Evolutionary conservation across 768 basidiomycete genomes (phyloP), one percentile per base, ranked within the genome.

Genomic region (Lanmaoa rubissima): DNA sequence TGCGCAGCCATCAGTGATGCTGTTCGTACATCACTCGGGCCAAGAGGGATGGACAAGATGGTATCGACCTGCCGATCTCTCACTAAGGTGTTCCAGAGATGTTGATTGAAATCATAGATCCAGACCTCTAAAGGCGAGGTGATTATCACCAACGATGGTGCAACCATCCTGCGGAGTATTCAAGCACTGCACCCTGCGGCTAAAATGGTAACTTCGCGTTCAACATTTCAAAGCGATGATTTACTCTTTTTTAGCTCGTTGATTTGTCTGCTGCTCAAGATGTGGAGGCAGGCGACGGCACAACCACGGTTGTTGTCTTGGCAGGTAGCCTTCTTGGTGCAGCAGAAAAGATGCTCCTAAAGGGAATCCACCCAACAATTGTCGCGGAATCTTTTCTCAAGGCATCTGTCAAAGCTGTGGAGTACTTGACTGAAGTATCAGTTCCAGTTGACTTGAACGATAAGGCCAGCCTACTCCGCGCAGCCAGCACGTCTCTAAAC

Each of bases 11-110:
- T 99, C 68, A 94, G 94, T 65, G 95, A 97, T 79, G 96, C 94
- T 51, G 95, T 99, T 42, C 82, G 96, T 65, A 98, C 96, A 44
- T 98, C 95, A 42, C 76, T 99, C 64, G 96, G 96, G 14, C 96
- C 96, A 46, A 86, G 90, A 73, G 96, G 96, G 60, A 99, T 99
- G 96, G 96, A 98, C 78, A 98, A 98, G 80, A 98, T 98, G 96
- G 96, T 91, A 66, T 56, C 78, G 61, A 54, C 58, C 40, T 49
- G 10, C 31, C 39, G 52, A 64, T 66, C 64, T 63, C 40, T 55
- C 39, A 39, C 31, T n/a, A 39, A 41, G 34, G 14, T 41, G 40
- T 24, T 48, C 39, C 24, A 42, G 53, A 28, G 47, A 43, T 54
- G 51, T 50, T 67, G 45, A 67, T 47, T 36, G 58, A 53, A 43